phyloP scores from a whole-genome alignment of 2,329 filamentous ascomycete species.

The Diaporthe destruens region DNA sequence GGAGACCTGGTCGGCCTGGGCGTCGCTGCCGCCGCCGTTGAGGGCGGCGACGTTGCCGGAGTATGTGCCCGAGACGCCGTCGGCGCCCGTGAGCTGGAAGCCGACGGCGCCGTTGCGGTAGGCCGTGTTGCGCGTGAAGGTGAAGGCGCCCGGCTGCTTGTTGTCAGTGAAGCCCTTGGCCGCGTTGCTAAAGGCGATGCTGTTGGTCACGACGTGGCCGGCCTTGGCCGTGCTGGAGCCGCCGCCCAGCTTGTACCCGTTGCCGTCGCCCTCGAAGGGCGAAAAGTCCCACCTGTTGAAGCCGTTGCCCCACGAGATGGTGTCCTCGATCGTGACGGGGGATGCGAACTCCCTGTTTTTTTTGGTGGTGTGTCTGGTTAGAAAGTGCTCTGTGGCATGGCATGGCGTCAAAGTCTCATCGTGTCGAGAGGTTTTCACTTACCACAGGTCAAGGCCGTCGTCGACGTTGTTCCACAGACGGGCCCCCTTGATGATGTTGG shows the following conservation, averaged over 20 bases:
- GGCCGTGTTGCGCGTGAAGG: constrained; percentile 58
- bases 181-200: constrained; percentile 58
- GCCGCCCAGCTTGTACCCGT: constrained; percentile 62
- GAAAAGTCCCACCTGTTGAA: constrained; percentile 59
- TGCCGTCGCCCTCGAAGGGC: constrained; percentile 59
- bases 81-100: constrained; percentile 53
- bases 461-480: constrained; percentile 65
- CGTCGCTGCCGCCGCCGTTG: constrained; percentile 45
- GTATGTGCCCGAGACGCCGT: constrained; percentile 48
- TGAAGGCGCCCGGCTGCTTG: constrained; percentile 56
- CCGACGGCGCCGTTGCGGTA: constrained; percentile 59
- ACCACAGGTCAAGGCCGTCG: constrained; percentile 54
- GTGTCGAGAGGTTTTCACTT: constrained; percentile 10
- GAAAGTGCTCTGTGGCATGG: background rate
- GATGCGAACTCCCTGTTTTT: constrained; percentile 53
- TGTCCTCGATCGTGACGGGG: constrained; percentile 58
- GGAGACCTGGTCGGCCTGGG: constrained; percentile 45
- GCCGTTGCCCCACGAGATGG: constrained; percentile 60
- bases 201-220: constrained; percentile 59
- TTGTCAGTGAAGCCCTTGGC: constrained; percentile 63
- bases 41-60: constrained; percentile 55
- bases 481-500: constrained; percentile 59
- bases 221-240: constrained; percentile 53
- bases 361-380: background rate
- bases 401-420: background rate